Base-by-base conservation (phyloP, 2,329 filamentous ascomycete species). In the Lasiodiplodia sp. region DNA sequence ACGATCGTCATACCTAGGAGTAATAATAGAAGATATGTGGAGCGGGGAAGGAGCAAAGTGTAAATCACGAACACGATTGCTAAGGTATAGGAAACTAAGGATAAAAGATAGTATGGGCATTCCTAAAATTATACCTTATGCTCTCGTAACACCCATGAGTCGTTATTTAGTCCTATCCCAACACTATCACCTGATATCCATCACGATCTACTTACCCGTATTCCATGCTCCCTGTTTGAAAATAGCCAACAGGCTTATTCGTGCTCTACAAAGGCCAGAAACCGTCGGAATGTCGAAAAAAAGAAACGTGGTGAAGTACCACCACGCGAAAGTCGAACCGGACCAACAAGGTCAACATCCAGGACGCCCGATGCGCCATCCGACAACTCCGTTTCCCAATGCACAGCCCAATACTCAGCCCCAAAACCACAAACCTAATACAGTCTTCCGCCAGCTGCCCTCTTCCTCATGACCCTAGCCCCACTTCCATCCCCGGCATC, bases 401-500 rank as follows among this genome's bases (percentile, higher is more conserved):
- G 11, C 3, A 1, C 44, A 21, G n/a, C 40, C 28, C 28, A 28
- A 6, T 21, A 21, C 3, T 3, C 44, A 21, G n/a, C 55, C 55
- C 11, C 31, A 34, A 4, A 11, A 23, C 38, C 31, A 16, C 16
- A n/a, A 57, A 21, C 34, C 51, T 40, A 34, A 12, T 18, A 11
- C 14, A 8, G 8, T 47, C n/a, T 51, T 7, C 47, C 63, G 16
- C 38, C 74, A 37, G 72, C 72, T 53, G 73, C 75, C 67, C 73
- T 75, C 70, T 75, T 77, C 69, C 77, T 74, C 31, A 68, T 72
- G 28, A 70, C 40, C 71, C 74, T 70, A 4, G 37, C 44, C 57
- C 62, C 75, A n/a, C 31, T 66, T 5, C 75, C 77, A 68, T 71
- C 73, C 21, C 71, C 74, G 18, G 73, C 75, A 73, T 80, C 78